A percentile compares a stretch with the other conserved stretches of the same genome.
Conservation (phyloP, 108 stramenopile species). For the Discostella stelligeroides region DNA sequence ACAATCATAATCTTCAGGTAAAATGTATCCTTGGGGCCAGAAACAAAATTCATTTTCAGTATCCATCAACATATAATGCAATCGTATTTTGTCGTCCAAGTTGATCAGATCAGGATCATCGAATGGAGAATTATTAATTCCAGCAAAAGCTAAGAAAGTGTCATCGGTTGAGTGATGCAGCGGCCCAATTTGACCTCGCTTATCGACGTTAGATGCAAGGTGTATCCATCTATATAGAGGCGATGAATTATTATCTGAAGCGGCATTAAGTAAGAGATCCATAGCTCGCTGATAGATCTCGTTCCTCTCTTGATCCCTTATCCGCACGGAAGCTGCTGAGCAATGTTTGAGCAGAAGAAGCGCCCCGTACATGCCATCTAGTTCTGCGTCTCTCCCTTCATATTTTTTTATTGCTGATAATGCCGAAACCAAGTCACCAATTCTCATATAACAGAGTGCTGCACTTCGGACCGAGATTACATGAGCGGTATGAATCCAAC, state of each 20-base stretch:
- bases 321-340: conserved; percentile 5
- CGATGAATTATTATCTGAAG: neutral
- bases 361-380: conserved; percentile 26
- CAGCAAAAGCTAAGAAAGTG: conserved; percentile 34
- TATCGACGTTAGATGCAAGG: neutral
- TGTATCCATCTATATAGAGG: conserved; percentile 35
- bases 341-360: conserved; percentile 12
- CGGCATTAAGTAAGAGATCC: conserved; percentile 8
- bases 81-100: conserved; percentile 69
- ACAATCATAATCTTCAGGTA: conserved; percentile 31
- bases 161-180: neutral
- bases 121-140: conserved; percentile 64
- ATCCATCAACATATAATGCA: conserved; percentile 53
- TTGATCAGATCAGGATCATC: conserved; percentile 65
- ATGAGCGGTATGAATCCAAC: neutral
- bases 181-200: neutral
- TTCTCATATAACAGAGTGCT: conserved; percentile 48
- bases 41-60: conserved; percentile 8
- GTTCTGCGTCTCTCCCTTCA: conserved; percentile 23
- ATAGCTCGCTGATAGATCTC: conserved; percentile 5
- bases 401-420: conserved; percentile 14
- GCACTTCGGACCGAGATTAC: conserved; percentile 38
- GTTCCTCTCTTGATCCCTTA: neutral
- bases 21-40: conserved; percentile 52
- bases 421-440: conserved; percentile 27